Percentiles rank a stretch among this genome's conserved stretches.
Conservation (phyloP, 2,329 filamentous ascomycete species). For the Aquanectria penicillioides region DNA sequence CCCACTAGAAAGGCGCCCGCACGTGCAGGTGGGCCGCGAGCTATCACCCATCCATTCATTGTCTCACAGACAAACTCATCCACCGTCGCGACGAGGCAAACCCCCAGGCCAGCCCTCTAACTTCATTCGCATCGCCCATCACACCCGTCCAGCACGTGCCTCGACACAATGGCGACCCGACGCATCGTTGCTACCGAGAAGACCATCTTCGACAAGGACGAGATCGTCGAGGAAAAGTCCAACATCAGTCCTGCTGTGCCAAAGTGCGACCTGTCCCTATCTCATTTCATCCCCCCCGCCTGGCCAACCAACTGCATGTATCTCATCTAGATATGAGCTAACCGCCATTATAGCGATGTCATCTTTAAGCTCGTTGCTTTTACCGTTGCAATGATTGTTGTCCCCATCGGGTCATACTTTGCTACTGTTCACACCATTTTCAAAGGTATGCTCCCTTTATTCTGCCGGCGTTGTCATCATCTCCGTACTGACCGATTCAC, state of each 20-base stretch:
- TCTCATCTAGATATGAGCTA: slow-evolving; percentile 6
- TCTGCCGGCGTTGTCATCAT: slow-evolving; percentile 5
- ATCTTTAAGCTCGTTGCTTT: slow-evolving; percentile 92
- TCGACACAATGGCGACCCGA: slow-evolving; percentile 72
- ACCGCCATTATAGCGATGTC: slow-evolving; percentile 68
- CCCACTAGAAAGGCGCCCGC: slow-evolving; percentile 13
- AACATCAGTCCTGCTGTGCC: slow-evolving; percentile 86
- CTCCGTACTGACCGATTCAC: slow-evolving; percentile 18
- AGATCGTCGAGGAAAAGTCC: slow-evolving; percentile 66
- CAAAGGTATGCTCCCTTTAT: slow-evolving; percentile 63
- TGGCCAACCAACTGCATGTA: slow-evolving; percentile 15
- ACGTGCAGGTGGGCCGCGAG: slow-evolving; percentile 39
- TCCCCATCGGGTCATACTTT: slow-evolving; percentile 92
- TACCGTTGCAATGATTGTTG: slow-evolving; percentile 88
- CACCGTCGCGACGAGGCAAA: slow-evolving; percentile 6
- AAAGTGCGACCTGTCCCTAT: slow-evolving; percentile 63
- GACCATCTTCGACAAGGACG: slow-evolving; percentile 70
- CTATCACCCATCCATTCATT: slow-evolving; percentile 15
- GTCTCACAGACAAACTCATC: slow-evolving; percentile 19
- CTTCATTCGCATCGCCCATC: slow-evolving; percentile 21
- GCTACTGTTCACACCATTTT: slow-evolving; percentile 80
- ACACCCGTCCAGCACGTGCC: slow-evolving; percentile 11
- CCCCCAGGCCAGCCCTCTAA: slow-evolving; percentile 3
- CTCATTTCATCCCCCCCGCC: background rate
- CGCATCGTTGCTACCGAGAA: slow-evolving; percentile 74